phyloP scores from a whole-genome alignment of 306 rosid genomes.

The Calophaca sinica region DNA sequence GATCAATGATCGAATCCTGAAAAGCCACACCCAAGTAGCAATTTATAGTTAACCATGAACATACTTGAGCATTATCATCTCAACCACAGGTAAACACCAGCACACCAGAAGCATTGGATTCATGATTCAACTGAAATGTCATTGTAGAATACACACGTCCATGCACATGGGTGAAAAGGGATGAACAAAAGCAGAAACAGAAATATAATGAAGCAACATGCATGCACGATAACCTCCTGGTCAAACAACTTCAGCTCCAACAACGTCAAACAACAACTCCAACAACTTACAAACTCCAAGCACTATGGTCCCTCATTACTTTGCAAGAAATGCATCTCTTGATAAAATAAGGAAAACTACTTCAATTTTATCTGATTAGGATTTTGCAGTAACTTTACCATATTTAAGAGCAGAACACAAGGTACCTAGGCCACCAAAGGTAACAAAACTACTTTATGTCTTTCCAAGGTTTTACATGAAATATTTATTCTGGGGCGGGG shows the following conservation, averaged over 20 bases:
- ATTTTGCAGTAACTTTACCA: constrained; percentile 21
- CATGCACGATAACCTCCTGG: constrained; percentile 9
- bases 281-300: constrained; percentile 35
- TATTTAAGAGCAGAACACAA: background rate
- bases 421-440: constrained; percentile 27
- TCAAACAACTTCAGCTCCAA: constrained; percentile 21
- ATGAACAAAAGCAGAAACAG: background rate
- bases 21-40: constrained; percentile 32
- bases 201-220: constrained; percentile 14
- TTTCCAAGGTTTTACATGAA: background rate
- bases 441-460: background rate
- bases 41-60: background rate
- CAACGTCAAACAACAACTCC: constrained; percentile 2
- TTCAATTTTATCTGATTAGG: background rate
- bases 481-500: background rate
- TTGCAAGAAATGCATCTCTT: constrained; percentile 11
- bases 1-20: constrained; percentile 1
- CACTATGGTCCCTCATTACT: constrained; percentile 5
- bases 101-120: constrained; percentile 26
- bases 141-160: background rate
- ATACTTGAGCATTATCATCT: constrained; percentile 22
- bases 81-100: constrained; percentile 27
- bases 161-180: background rate
- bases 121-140: constrained; percentile 31
- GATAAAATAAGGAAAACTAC: background rate